phyloP scores from a whole-genome alignment of 805 yeast genomes.

The Cyberlindnera mississippiensis region DNA sequence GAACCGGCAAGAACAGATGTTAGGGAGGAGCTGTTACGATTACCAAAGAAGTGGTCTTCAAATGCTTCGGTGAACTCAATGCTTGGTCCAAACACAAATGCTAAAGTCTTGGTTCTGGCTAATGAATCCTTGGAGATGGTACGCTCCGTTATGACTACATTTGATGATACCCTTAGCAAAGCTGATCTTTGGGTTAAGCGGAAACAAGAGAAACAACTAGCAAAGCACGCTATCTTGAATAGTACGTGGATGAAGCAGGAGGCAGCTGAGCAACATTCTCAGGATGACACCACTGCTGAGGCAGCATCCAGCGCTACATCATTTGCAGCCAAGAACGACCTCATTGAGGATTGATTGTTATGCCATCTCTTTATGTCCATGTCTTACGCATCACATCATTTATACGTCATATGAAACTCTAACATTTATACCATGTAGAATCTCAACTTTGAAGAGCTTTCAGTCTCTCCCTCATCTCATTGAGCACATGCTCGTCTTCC shows the following conservation, averaged over 20 bases:
- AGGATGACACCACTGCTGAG: neutral
- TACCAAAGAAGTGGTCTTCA: slow-evolving; percentile 73
- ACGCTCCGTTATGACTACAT: slow-evolving; percentile 72
- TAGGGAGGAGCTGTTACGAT: slow-evolving; percentile 66
- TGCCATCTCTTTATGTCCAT: too few species aligned
- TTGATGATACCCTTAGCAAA: slow-evolving; percentile 76
- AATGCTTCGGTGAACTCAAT: slow-evolving; percentile 17
- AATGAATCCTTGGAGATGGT: slow-evolving; percentile 86
- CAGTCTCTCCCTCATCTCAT: slow-evolving; percentile 85
- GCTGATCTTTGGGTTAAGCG: slow-evolving; percentile 80
- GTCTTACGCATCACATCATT: too few species aligned
- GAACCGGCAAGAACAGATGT: slow-evolving; percentile 79
- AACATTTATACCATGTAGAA: neutral
- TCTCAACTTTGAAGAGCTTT: slow-evolving; percentile 68
- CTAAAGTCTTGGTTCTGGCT: slow-evolving; percentile 75
- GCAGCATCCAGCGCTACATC: too few species aligned
- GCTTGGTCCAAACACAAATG: slow-evolving; percentile 43
- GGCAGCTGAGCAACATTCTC: neutral
- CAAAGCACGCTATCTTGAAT: slow-evolving; percentile 28
- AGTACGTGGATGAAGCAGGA: slow-evolving; percentile 16
- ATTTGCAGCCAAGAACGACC: too few species aligned
- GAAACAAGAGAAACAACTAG: slow-evolving; percentile 36
- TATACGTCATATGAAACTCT: slow-evolving; percentile 3
- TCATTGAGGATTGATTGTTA: too few species aligned
- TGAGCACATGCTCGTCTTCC: slow-evolving; percentile 71